A percentile compares a stretch with the other conserved stretches of the same genome.
Conservation (phyloP, 305 asterid species). For the Solanum chacoense region DNA sequence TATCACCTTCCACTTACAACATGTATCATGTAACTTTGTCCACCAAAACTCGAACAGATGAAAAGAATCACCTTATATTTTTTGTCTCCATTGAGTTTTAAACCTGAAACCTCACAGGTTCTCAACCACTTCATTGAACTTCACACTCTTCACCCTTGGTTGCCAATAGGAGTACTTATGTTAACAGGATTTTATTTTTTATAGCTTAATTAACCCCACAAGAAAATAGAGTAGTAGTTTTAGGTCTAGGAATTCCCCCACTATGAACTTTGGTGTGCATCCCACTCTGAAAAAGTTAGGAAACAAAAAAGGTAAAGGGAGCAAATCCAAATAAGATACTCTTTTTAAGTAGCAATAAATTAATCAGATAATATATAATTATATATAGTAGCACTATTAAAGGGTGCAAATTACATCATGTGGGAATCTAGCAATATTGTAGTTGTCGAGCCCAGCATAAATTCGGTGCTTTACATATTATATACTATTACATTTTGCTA, state of each 20-base stretch:
- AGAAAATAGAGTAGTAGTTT: not conserved
- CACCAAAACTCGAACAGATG: not conserved
- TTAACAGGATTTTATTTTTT: not conserved
- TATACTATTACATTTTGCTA: not conserved
- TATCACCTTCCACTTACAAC: too few species aligned
- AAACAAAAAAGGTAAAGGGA: not conserved
- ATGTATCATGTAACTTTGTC: too few species aligned
- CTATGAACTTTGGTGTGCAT: not conserved
- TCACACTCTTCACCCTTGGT: not conserved
- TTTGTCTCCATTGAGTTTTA: not conserved
- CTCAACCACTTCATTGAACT: too few species aligned
- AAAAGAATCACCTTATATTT: not conserved
- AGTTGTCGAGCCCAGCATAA: not conserved
- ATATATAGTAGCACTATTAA: not conserved
- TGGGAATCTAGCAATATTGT: not conserved
- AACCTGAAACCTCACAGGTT: not conserved
- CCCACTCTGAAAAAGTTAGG: not conserved
- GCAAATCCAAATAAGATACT: conserved; percentile 2
- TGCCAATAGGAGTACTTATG: not conserved
- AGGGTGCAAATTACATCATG: not conserved
- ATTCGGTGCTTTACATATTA: not conserved
- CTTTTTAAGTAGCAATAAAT: not conserved
- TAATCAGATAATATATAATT: not conserved
- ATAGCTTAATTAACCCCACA: not conserved
- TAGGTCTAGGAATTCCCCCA: not conserved